Base-by-base conservation (phyloP, 495 filamentous ascomycete species). In the Aspergillus bertholletiae region DNA sequence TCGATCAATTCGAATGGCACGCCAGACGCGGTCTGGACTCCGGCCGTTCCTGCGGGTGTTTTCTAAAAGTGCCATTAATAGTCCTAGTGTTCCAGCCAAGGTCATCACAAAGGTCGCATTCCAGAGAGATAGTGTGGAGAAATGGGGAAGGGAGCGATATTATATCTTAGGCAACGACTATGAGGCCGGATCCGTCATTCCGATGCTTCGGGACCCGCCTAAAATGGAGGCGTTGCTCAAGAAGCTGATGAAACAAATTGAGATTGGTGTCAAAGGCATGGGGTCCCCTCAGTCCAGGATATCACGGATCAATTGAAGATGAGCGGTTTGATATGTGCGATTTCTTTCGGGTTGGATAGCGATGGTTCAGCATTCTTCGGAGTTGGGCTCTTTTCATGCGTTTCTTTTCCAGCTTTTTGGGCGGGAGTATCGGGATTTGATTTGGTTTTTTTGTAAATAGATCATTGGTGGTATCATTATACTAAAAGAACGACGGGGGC, bases 101-200 rank as follows among this genome's bases (percentile, higher is more conserved):
- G 67, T 60, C 40, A 70, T 75, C 43, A 65, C 67, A 49, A 72
- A 62, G 61, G 66, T 75, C 17, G 66, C 73, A 65, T 75, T 75
- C 62, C 67, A 69, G 39, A 49, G 48, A n/a, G 63, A 64, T 12
- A 57, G 58, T 45, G 68, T 67, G 64, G 68, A 66, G 65, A 64
- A 58, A 49, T 61, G 63, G 58, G 63, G 62, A 20, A 65, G 60
- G 40, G 73, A 75, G 51, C 66, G 65, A 49, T 75, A 75, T 63
- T 73, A 65, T 63, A 70, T 75, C 28, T 55, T 74, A 39, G 65
- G 71, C 23, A 61, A 57, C 47, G 68, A 72, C 46, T 75, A 73
- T 43, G 69, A 75, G 43, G 72, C 69, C 62, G 66, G 58, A 65
- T 75, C 70, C 59, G 70, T 73, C 61, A 57, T 73, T 53, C 52